phyloP scores from a whole-genome alignment of 495 filamentous ascomycete species.

The Xylaria palmicola region DNA sequence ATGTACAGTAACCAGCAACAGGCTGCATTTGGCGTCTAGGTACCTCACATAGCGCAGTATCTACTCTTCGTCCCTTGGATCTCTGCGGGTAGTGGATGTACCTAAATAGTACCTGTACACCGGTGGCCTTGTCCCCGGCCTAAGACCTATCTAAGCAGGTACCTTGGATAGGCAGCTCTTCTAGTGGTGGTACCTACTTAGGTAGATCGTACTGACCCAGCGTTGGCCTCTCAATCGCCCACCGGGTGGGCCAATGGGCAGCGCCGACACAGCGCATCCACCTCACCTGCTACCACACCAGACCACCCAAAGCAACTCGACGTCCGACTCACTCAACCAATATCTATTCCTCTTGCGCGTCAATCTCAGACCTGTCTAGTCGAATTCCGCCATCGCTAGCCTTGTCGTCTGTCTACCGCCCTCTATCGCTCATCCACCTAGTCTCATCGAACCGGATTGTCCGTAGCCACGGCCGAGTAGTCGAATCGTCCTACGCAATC shows the following conservation, averaged over 20 bases:
- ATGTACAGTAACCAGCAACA: too few species aligned
- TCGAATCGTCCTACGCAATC: slow-evolving; percentile 10
- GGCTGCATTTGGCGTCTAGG: background rate
- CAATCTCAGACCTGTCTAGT: slow-evolving; percentile 1
- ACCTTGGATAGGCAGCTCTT: too few species aligned
- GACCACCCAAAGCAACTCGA: too few species aligned
- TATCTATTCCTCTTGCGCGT: background rate
- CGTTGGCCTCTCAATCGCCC: slow-evolving; percentile 1
- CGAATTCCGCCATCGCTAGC: background rate
- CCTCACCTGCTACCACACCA: too few species aligned
- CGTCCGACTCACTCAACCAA: slow-evolving; percentile 1
- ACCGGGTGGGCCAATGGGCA: background rate
- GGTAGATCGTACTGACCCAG: background rate
- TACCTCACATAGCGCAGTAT: background rate
- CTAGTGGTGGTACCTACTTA: background rate
- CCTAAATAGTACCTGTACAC: too few species aligned
- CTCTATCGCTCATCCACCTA: background rate
- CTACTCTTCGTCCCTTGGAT: background rate
- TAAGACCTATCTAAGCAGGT: too few species aligned
- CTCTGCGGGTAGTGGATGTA: too few species aligned
- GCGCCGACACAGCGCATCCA: background rate
- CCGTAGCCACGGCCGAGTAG: slow-evolving; percentile 10
- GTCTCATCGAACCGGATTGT: background rate
- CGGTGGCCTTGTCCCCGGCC: too few species aligned
- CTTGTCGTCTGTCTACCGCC: background rate